Evolutionary conservation across 2,329 filamentous ascomycete genomes (phyloP).

Genomic region (Aureobasidium sp.): DNA sequence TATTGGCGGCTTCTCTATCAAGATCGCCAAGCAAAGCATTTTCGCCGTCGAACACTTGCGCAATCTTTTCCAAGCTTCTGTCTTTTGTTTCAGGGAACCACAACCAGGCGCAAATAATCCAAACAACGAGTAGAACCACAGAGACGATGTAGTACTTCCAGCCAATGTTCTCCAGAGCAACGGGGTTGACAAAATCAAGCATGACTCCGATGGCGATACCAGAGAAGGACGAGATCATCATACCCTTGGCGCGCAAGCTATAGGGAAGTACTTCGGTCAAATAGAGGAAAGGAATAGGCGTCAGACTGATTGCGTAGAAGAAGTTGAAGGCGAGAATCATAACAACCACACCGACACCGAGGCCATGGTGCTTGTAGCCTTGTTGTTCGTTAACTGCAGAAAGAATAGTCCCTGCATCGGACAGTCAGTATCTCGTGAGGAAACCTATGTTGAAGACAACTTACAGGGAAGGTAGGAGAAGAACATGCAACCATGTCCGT

Average conservation of each 20-base stretch:
- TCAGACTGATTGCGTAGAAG: not conserved
- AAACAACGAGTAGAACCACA: conserved; percentile 33
- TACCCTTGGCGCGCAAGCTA: not conserved
- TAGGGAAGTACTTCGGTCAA: not conserved
- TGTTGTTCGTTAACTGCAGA: not conserved
- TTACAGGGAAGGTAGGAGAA: not conserved
- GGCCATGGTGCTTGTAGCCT: not conserved
- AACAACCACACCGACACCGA: not conserved
- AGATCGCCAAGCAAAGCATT: not conserved
- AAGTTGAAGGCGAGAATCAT: not conserved
- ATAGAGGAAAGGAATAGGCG: not conserved
- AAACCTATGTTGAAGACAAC: not conserved
- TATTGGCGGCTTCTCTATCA: not conserved
- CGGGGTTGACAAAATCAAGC: conserved; percentile 41
- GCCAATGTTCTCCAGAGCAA: conserved; percentile 41
- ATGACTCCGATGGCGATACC: not conserved
- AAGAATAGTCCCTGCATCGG: not conserved
- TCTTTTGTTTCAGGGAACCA: conserved; percentile 27
- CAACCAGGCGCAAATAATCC: conserved; percentile 28
- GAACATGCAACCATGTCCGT: too few species aligned
- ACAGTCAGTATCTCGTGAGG: not conserved
- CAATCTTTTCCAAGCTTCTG: conserved; percentile 44
- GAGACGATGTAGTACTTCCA: conserved; percentile 54
- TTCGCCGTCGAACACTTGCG: conserved; percentile 36
- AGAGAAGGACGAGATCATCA: not conserved